Evolutionary conservation across 106 monocot species (phyloP).

Genomic region (Dactylorhiza incarnata): DNA sequence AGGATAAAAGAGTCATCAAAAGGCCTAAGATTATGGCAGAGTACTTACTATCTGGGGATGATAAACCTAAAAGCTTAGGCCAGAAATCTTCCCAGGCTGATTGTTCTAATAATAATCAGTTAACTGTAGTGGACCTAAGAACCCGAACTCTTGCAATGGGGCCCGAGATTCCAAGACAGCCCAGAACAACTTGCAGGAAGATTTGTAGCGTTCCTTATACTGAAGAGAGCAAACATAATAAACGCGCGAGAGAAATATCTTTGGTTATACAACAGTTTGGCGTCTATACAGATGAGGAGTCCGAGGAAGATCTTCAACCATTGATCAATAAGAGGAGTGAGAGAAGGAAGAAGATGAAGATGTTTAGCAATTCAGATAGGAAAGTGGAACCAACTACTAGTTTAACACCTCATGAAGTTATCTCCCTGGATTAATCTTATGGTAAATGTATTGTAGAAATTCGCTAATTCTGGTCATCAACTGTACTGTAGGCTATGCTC

Average conservation of each 20-base stretch:
- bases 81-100: not conserved
- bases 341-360: slow-evolving; percentile 34
- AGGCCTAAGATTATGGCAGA: slow-evolving; percentile 1
- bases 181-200: not conserved
- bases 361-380: not conserved
- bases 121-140: not conserved
- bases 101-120: not conserved
- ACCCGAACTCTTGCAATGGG: not conserved
- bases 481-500: not conserved
- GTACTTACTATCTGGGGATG: not conserved
- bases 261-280: slow-evolving; percentile 6
- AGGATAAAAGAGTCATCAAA: slow-evolving; percentile 5
- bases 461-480: not conserved
- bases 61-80: not conserved
- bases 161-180: slow-evolving; percentile 3
- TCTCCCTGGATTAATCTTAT: slow-evolving; percentile 4
- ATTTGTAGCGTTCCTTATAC: no score
- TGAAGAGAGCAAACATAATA: not conserved
- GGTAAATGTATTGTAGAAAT: not conserved
- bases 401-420: not conserved
- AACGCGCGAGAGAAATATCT: slow-evolving; percentile 3
- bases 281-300: slow-evolving; percentile 23
- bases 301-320: slow-evolving; percentile 31
- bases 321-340: slow-evolving; percentile 53
- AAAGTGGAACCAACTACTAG: not conserved